A percentile compares a stretch with the other conserved stretches of the same genome.
Conservation (phyloP, 2,329 filamentous ascomycete species). For the Cladosporium sp. region DNA sequence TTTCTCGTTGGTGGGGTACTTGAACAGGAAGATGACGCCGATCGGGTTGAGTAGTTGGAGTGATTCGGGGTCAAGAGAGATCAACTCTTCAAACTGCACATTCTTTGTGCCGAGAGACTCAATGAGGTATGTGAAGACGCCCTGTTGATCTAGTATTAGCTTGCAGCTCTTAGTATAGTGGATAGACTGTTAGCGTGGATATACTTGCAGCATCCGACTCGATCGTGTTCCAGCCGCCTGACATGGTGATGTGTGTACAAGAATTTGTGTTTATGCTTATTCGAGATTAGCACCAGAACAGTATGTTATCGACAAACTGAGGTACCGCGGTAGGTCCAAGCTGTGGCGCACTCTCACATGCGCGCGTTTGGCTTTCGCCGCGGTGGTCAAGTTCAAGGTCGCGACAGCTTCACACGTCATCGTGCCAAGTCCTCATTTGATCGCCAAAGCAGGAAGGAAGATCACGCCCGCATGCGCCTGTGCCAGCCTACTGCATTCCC, state of each 20-base stretch:
- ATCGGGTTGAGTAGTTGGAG: constrained; percentile 56
- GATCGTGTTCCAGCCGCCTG: constrained; percentile 91
- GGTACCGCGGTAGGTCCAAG: neutral
- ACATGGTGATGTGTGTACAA: constrained; percentile 19
- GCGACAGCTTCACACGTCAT: constrained; percentile 2
- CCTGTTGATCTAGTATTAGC: constrained; percentile 47
- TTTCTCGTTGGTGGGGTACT: constrained; percentile 74
- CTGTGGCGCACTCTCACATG: neutral
- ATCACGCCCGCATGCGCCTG: constrained; percentile 2
- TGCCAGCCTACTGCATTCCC: constrained; percentile 2
- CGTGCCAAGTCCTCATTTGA: neutral
- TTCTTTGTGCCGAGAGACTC: constrained; percentile 86
- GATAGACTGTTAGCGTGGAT: constrained; percentile 6
- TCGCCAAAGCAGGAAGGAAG: neutral
- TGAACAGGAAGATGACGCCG: constrained; percentile 98
- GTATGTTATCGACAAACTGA: too few relatives aligned
- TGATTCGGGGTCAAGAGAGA: constrained; percentile 75
- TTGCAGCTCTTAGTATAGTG: neutral
- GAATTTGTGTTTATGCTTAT: neutral
- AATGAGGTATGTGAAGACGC: constrained; percentile 95
- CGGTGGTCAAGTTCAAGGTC: neutral
- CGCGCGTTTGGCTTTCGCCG: constrained; percentile 7
- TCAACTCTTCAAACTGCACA: constrained; percentile 95
- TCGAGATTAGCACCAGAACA: too few relatives aligned
- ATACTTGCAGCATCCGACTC: constrained; percentile 84